phyloP scores from a whole-genome alignment of 495 filamentous ascomycete genomes.

The Hypoxylon trugodes region DNA sequence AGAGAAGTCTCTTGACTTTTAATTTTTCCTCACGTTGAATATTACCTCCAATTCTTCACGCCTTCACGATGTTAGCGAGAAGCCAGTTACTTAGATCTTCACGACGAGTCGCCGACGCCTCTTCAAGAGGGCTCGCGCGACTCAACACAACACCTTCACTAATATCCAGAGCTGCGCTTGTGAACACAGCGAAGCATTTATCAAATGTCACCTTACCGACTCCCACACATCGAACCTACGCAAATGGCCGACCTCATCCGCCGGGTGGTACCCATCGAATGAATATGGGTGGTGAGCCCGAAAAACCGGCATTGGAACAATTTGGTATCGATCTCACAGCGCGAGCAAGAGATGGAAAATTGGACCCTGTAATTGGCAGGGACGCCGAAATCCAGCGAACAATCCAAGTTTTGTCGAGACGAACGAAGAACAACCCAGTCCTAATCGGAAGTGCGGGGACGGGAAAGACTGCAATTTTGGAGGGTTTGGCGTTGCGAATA shows the following conservation, averaged over 20 bases:
- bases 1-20: constrained; percentile 27
- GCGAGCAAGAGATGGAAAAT: constrained; percentile 83
- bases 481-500: constrained; percentile 91
- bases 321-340: constrained; percentile 92
- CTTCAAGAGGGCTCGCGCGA: constrained; percentile 41
- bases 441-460: constrained; percentile 92
- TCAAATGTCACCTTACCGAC: constrained; percentile 40
- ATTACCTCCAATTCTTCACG: not conserved
- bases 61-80: constrained; percentile 51
- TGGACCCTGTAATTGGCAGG: constrained; percentile 95
- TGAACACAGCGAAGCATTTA: constrained; percentile 19
- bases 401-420: constrained; percentile 89
- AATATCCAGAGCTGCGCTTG: constrained; percentile 34
- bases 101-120: constrained; percentile 46
- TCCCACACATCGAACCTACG: constrained; percentile 65
- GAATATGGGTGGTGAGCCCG: constrained; percentile 79
- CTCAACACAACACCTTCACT: constrained; percentile 37
- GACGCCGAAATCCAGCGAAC: constrained; percentile 91
- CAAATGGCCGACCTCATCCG: constrained; percentile 81
- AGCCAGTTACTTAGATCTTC: constrained; percentile 45
- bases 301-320: constrained; percentile 88
- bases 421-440: constrained; percentile 98
- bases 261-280: constrained; percentile 93
- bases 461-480: constrained; percentile 93
- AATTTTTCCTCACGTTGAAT: not conserved